Base-by-base conservation (phyloP, 2,329 filamentous ascomycete genomes). In the Colletotrichum sp. region DNA sequence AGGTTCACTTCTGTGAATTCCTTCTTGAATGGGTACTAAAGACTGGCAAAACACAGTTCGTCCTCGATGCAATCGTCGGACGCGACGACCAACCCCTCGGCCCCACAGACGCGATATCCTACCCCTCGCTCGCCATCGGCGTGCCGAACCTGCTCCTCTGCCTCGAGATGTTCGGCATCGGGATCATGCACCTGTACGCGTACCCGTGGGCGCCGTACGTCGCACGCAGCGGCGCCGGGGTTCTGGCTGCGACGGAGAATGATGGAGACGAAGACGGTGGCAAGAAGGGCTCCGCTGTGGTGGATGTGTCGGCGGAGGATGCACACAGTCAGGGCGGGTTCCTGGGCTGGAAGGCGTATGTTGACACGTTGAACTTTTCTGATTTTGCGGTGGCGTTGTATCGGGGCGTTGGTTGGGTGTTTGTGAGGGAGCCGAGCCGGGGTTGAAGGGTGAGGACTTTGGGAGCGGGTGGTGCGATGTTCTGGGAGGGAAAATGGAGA, bases 61-160 rank as follows among this genome's bases (percentile, higher is more conserved):
- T 63, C 60, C 60, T 63, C 10, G 60, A 63, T n/a, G 60, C 60
- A 12, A 24, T 63, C 30, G 32, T 63, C 6, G 60, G 60, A n/a
- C 32, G 28, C 21, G 57, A 62, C 24, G 57, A 62, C 26, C 57
- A 62, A 1, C 57, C 57, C 18, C 57, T 62, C 57, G 57, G 57
- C 26, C 57, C 57, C 15, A 62, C 57, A 2, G 28, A 34, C 28
- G 28, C 26, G 10, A 62, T 62, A 62, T 34, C 57, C 15, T 62
- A 62, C 28, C 24, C 57, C 0, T 62, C 57, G 0, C 57, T 62
- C 18, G 15, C 24, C 0, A 62, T 62, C 24, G 57, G 57, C 1
- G 28, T 62, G 24, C 57, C 57, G 15, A 62, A 62, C 18, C 57
- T 62, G 18, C 24, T 62, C 9, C 57, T 62, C 57, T 62, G 57